Evolutionary conservation across 2,329 filamentous ascomycete genomes (phyloP), one percentile per base, ranked within the genome.

Genomic region (Fusarium haematococcum): DNA sequence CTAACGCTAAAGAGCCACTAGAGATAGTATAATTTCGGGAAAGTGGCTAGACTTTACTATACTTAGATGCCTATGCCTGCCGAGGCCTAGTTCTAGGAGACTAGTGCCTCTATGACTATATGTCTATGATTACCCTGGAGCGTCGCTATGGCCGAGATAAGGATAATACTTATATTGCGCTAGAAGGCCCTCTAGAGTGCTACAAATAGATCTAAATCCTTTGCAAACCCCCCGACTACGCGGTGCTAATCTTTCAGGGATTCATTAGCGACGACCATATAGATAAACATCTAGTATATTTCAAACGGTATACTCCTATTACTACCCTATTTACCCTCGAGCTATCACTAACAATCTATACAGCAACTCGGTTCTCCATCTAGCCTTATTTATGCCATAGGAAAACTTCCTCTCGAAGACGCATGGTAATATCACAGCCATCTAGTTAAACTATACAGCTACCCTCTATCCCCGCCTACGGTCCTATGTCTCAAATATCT

Each of bases 221-320:
- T 37, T 59, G 68, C 25, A 6, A 20, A 37, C 64, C 68, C 30
- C 54, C 33, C 41, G 59, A 58, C 2, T 64, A 68, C 33, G 54
- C 60, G n/a, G 66, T 63, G 54, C 66, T 43, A 11, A 48, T 68
- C 33, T 64, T 68, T 32, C 43, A 68, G 25, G 66, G 66, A 43
- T 68, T 64, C 54, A 70, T 65, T 9, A 70, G 68, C 59, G 59
- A 70, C 13, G 59, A 70, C 25, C 59, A 70, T 52, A n/a, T 25
- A 59, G 68, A 70, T 13, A 63, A 70, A 41, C 59, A 70, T n/a
- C 68, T 59, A 37, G 68, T 70, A 33, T 70, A 67, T 39, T 70
- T 67, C 45, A 70, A 45, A 63, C 43, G 59, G 67, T 69, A 66
- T 20, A 16, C 23, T 58, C 6, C 25, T 37, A 1, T 25, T 32